Conservation (phyloP, 1,284 basidiomycete species). For the Apiotrichum domesticum region DNA sequence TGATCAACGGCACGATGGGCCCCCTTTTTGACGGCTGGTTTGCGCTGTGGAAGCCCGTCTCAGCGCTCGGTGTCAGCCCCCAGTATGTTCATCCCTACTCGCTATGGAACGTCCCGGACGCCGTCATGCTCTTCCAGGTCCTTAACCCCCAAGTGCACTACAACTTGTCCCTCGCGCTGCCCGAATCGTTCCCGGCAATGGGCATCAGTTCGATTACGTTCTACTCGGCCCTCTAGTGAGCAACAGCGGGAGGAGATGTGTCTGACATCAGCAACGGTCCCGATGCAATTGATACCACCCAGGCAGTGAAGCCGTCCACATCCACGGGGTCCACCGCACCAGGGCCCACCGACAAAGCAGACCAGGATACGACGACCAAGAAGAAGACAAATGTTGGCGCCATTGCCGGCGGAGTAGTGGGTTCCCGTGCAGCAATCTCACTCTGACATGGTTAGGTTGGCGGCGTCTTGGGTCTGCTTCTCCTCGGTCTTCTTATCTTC, state of each 20-base stretch:
- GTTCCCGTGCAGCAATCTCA: background rate
- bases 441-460: background rate
- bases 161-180: background rate
- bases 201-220: background rate
- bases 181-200: background rate
- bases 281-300: too few relatives aligned
- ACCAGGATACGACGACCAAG: background rate
- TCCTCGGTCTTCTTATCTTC: background rate
- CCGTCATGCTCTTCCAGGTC: background rate
- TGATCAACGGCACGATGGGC: constrained; percentile 1
- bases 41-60: background rate
- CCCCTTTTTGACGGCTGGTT: background rate
- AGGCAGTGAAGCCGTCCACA: too few relatives aligned
- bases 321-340: too few relatives aligned
- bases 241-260: background rate
- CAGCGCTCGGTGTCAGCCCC: background rate
- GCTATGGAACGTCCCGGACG: background rate
- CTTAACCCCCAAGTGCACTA: background rate
- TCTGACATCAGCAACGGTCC: background rate
- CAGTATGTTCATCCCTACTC: background rate
- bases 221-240: background rate
- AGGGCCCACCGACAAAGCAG: too few relatives aligned
- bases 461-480: background rate
- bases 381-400: background rate
- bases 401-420: background rate